These are phyloP conservation scores for Saccharomyces pastorianus DNA, from an alignment of 1,139 yeast genomes.

Conservation along the genomic window DNA sequence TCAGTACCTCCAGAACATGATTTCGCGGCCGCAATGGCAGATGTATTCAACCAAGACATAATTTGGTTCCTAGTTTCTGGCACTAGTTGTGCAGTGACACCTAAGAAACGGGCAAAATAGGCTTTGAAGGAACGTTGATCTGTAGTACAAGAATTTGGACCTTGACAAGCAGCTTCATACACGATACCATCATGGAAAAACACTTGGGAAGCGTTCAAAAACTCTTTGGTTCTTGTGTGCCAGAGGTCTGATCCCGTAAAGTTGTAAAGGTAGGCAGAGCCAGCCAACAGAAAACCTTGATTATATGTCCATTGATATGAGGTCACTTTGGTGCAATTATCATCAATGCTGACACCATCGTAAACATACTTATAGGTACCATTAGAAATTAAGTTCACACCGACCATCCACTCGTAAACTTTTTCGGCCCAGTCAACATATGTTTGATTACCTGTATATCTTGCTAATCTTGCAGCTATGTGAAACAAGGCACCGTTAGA, in stretches of 20 bases:
- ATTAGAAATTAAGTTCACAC: constrained; percentile 47
- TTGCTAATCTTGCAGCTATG: constrained; percentile 76
- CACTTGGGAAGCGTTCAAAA: constrained; percentile 46
- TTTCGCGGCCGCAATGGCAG: constrained; percentile 73
- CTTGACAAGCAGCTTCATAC: constrained; percentile 81
- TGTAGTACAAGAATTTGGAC: constrained; percentile 55
- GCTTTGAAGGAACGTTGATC: constrained; percentile 91
- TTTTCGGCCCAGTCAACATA: constrained; percentile 75
- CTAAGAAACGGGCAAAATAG: constrained; percentile 66
- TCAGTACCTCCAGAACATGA: constrained; percentile 83
- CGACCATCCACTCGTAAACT: constrained; percentile 76
- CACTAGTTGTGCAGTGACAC: constrained; percentile 62
- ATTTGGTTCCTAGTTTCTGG: constrained; percentile 55
- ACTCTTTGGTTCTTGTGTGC: constrained; percentile 51
- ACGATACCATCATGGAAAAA: constrained; percentile 55
- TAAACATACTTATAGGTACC: constrained; percentile 46
- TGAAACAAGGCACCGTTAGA: constrained; percentile 88
- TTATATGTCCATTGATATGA: constrained; percentile 80
- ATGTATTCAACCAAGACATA: constrained; percentile 43
- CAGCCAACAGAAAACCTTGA: constrained; percentile 71
- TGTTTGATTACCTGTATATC: constrained; percentile 67
- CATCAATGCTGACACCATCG: constrained; percentile 68
- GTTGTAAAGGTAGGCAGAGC: constrained; percentile 77
- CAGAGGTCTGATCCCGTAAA: constrained; percentile 60
- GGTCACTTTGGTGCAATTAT: constrained; percentile 55